These are phyloP conservation scores for Arabidopsis thaliana DNA, from an alignment of 345 rosid genomes.

Conservation along the genomic window DNA sequence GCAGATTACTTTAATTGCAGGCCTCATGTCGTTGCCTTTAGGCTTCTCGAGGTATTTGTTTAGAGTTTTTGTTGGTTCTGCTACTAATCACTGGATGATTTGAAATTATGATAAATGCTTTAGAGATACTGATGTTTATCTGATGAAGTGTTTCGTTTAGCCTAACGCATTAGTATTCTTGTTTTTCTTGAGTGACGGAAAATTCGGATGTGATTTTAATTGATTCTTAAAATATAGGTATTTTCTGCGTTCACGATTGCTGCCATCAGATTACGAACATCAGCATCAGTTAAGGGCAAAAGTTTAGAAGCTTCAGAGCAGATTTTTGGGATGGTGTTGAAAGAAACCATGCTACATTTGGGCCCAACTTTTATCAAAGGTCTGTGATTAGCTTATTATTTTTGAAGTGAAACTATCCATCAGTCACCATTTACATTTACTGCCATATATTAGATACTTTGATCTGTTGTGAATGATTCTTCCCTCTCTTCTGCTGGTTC, in stretches of 20 bases:
- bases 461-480: constrained; percentile 43
- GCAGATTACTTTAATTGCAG: constrained; percentile 81
- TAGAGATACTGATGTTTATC: background rate
- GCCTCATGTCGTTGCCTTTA: constrained; percentile 84
- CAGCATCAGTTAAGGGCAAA: constrained; percentile 47
- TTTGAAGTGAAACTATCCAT: constrained; percentile 33
- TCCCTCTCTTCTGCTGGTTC: constrained; percentile 61
- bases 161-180: constrained; percentile 5
- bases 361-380: constrained; percentile 99
- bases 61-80: constrained; percentile 19
- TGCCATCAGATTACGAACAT: constrained; percentile 66
- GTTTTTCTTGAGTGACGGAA: constrained; percentile 17
- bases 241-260: constrained; percentile 70
- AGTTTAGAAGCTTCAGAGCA: constrained; percentile 58
- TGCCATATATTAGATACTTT: constrained; percentile 45
- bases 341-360: constrained; percentile 81
- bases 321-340: constrained; percentile 74
- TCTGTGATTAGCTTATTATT: constrained; percentile 33
- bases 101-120: background rate
- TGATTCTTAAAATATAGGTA: constrained; percentile 55
- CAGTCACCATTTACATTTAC: constrained; percentile 34
- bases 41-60: constrained; percentile 80
- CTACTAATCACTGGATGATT: constrained; percentile 9
- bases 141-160: background rate
- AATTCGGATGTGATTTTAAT: constrained; percentile 30